These are phyloP conservation scores for Alternaria alternata DNA, from an alignment of 2,329 filamentous ascomycete species.

Conservation along the genomic window DNA sequence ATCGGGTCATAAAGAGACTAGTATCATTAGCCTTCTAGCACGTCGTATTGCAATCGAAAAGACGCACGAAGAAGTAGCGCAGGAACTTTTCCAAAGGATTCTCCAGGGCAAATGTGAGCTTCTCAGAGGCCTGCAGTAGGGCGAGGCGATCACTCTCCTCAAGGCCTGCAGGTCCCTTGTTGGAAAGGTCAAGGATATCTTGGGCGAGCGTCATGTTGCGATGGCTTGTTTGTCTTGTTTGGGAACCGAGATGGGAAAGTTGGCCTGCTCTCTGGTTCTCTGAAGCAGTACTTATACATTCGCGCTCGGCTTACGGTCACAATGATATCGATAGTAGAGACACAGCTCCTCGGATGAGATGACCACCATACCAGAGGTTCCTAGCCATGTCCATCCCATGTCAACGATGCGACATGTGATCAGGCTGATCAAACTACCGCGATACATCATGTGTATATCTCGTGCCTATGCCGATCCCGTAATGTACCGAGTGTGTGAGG, in stretches of 20 bases:
- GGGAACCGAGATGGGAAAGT: too few species aligned
- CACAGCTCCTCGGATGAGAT: neutral
- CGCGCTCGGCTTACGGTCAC: neutral
- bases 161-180: constrained; percentile 12
- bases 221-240: neutral
- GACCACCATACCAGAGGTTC: neutral
- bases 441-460: neutral
- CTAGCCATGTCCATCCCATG: neutral
- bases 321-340: neutral
- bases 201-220: neutral
- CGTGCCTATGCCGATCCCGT: neutral
- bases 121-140: constrained; percentile 11
- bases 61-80: constrained; percentile 9
- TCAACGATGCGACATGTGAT: neutral
- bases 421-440: neutral
- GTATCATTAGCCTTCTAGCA: neutral
- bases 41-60: neutral
- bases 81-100: constrained; percentile 17
- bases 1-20: neutral
- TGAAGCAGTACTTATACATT: neutral
- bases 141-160: constrained; percentile 18
- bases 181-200: constrained; percentile 4
- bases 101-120: constrained; percentile 15
- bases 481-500: neutral
- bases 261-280: neutral